Evolutionary conservation across 805 yeast genomes (phyloP), one percentile per base, ranked within the genome.

Genomic region (Candida peoriensis): DNA sequence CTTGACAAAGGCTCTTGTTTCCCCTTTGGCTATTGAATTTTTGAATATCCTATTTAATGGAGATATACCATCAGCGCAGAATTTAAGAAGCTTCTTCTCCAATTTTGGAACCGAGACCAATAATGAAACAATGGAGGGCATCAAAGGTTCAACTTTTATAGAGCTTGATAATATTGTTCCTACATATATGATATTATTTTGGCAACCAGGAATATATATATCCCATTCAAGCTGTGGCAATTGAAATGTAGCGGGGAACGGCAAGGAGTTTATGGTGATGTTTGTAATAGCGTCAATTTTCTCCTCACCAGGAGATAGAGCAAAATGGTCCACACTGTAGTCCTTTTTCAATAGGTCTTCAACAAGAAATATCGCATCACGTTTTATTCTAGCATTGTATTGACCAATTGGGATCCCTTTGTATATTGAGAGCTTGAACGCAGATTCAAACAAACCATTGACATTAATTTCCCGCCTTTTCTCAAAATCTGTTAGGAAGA

Each of bases 21-120:
- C 17, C 3, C 17, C 32, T 20, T 41, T 42, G n/a, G 16, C 17
- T 4, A 36, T 11, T 3, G 30, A 23, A 10, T 23, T 30, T n/a
- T 36, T 39, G 2, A 33, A 26, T 5, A 44, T 24, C n/a, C 24
- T 29, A 28, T 49, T 49, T 15, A 49, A 15, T 11, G 54, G 47
- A 7, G 54, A 46, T 4, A 46, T 9, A 2, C 52, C 54, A 47
- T 41, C 41, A 3, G 9, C 11, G 17, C 54, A 49, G 11, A 24
- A 24, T 14, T 19, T 38, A 11, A 32, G 30, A 4, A 39, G 15
- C 8, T 31, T 40, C 19, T 34, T 35, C 3, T 25, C 21, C 6
- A 48, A 15, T 11, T 39, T 25, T n/a, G 44, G 44, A 2, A 43
- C 18, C 2, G 4, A 10, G 3, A 18, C 30, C 5, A 13, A 31